A percentile compares a stretch with the other conserved stretches of the same genome.
These are phyloP conservation scores for Vitis labrusca DNA, from an alignment of 164 flowering plant species.

Conservation along the genomic window DNA sequence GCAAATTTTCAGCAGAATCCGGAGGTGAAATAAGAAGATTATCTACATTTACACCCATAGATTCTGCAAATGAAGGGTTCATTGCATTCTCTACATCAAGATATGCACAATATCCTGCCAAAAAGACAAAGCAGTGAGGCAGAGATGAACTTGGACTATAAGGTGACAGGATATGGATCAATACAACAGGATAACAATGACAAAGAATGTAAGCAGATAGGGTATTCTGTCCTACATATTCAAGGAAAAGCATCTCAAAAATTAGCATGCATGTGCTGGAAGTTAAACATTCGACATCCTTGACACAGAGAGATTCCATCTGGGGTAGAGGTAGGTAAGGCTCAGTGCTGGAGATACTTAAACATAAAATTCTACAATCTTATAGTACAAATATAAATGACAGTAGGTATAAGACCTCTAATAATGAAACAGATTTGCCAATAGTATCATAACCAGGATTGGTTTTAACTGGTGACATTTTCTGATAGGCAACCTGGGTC, in stretches of 20 bases:
- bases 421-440: too few relatives aligned
- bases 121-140: constrained; percentile 1
- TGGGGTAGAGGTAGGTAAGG: too few relatives aligned
- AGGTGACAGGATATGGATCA: neutral
- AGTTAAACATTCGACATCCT: too few relatives aligned
- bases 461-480: neutral
- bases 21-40: constrained; percentile 73
- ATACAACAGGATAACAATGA: neutral
- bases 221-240: too few relatives aligned
- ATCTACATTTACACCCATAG: constrained; percentile 68
- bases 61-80: constrained; percentile 64
- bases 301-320: too few relatives aligned
- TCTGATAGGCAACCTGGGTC: neutral
- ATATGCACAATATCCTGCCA: constrained; percentile 90
- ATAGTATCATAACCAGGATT: too few relatives aligned
- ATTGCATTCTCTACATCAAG: constrained; percentile 86
- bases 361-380: too few relatives aligned
- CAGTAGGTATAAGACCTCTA: too few relatives aligned
- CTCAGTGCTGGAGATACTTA: too few relatives aligned
- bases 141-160: neutral
- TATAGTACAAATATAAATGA: too few relatives aligned
- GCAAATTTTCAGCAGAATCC: constrained; percentile 72
- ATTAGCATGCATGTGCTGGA: too few relatives aligned
- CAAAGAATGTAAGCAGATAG: neutral
- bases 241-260: too few relatives aligned